phyloP scores from a whole-genome alignment of 306 rosid genomes.

The Fagus sylvatica region DNA sequence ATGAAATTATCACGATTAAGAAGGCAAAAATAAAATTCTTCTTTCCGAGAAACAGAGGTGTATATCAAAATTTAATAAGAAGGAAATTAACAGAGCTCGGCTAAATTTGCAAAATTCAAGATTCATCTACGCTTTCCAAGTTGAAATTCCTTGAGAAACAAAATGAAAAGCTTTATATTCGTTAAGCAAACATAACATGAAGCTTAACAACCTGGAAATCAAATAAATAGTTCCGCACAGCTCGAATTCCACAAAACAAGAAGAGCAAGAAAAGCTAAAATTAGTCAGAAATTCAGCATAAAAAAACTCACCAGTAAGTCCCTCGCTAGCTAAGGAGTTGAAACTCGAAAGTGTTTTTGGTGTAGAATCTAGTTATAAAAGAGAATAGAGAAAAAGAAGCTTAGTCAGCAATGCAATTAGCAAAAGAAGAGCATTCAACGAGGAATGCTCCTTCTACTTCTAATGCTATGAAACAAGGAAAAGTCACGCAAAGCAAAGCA shows the following conservation, averaged over 20 bases:
- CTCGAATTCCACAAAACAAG: not conserved
- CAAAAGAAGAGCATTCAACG: slow-evolving; percentile 31
- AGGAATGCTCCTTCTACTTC: slow-evolving; percentile 32
- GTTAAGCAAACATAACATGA: not conserved
- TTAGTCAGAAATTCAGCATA: not conserved
- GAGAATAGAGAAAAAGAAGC: not conserved
- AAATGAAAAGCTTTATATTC: not conserved
- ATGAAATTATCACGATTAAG: slow-evolving; percentile 12
- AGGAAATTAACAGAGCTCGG: not conserved
- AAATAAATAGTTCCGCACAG: not conserved
- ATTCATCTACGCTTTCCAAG: no score
- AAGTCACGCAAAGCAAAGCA: not conserved
- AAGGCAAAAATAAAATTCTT: not conserved
- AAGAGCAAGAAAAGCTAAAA: not conserved
- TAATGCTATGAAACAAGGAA: not conserved
- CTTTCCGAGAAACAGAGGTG: not conserved
- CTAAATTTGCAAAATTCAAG: not conserved
- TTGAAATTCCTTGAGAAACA: no score
- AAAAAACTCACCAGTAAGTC: not conserved
- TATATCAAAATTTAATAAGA: not conserved
- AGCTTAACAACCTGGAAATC: not conserved
- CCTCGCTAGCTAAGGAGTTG: not conserved
- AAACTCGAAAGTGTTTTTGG: not conserved
- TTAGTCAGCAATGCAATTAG: not conserved
- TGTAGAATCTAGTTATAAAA: no score